These are phyloP conservation scores for Tephrocybe sp. DNA, from an alignment of 768 basidiomycete genomes.

Conservation along the genomic window DNA sequence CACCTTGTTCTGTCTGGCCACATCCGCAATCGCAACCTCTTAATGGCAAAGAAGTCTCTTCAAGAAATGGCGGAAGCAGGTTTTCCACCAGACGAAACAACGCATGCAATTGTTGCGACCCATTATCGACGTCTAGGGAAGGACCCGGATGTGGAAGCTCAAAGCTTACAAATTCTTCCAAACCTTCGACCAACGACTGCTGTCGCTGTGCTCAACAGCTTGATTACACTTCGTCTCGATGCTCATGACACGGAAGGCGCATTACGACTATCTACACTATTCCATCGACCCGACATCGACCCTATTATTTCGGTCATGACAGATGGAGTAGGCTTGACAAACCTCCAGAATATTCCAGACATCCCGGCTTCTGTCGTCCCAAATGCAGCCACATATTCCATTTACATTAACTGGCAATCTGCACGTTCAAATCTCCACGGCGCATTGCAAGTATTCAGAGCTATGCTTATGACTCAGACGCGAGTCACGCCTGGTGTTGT, in stretches of 20 bases:
- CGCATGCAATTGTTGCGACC: slow-evolving; percentile 56
- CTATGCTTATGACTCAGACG: slow-evolving; percentile 42
- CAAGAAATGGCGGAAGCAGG: slow-evolving; percentile 55
- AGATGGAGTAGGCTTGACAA: neutral
- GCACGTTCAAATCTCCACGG: slow-evolving; percentile 39
- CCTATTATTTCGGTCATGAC: slow-evolving; percentile 20
- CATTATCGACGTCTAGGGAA: slow-evolving; percentile 60
- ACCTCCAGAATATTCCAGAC: slow-evolving; percentile 5
- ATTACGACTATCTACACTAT: slow-evolving; percentile 45
- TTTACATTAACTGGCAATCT: slow-evolving; percentile 57
- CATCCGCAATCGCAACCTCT: slow-evolving; percentile 65
- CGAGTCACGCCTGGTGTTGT: slow-evolving; percentile 43
- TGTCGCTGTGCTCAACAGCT: slow-evolving; percentile 62
- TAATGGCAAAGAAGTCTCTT: slow-evolving; percentile 51
- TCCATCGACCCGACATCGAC: slow-evolving; percentile 30
- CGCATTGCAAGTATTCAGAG: slow-evolving; percentile 43
- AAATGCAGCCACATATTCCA: slow-evolving; percentile 58
- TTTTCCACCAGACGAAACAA: slow-evolving; percentile 49
- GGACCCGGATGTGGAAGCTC: slow-evolving; percentile 50
- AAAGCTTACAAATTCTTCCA: slow-evolving; percentile 45
- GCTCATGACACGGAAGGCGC: slow-evolving; percentile 46
- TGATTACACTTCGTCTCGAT: slow-evolving; percentile 64
- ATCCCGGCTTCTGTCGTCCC: slow-evolving; percentile 30
- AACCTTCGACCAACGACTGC: slow-evolving; percentile 36
- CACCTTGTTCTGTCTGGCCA: slow-evolving; percentile 66